Conservation (phyloP, 306 rosid species). For the Quercus glauca region DNA sequence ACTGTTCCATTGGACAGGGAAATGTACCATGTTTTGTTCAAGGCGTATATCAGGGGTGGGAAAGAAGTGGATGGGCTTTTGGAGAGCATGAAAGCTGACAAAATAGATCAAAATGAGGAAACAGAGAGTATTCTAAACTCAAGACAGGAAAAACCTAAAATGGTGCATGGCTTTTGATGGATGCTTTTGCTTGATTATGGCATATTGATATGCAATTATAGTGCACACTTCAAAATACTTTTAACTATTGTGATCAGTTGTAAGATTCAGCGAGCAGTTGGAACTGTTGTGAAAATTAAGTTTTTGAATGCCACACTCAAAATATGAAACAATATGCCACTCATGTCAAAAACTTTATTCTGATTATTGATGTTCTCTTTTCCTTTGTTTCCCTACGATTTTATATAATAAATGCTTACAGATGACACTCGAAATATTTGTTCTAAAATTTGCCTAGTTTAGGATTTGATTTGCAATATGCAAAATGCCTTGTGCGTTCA, state of each 20-base stretch:
- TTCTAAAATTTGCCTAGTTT: neutral
- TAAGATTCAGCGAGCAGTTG: neutral
- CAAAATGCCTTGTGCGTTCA: too few species aligned
- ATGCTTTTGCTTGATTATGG: neutral
- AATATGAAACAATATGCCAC: neutral
- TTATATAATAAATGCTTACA: neutral
- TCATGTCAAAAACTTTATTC: neutral
- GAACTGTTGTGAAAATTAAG: neutral
- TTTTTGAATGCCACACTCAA: neutral
- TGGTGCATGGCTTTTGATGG: neutral
- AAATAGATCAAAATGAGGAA: slow-evolving; percentile 44
- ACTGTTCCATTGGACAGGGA: slow-evolving; percentile 44
- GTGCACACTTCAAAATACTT: too few species aligned
- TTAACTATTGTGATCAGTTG: neutral
- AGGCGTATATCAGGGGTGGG: slow-evolving; percentile 40
- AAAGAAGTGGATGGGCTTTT: slow-evolving; percentile 39
- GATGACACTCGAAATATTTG: neutral
- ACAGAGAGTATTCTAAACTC: slow-evolving; percentile 32
- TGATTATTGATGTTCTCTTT: neutral
- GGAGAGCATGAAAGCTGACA: slow-evolving; percentile 41
- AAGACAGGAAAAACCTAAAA: neutral
- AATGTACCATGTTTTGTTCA: slow-evolving; percentile 48
- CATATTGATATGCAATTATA: neutral
- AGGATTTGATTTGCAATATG: too few species aligned
- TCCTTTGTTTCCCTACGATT: neutral